A percentile compares a stretch with the other conserved stretches of the same genome.
phyloP scores from a whole-genome alignment of 192 early-diverging fungal species.

The Backusella tarrabulga region DNA sequence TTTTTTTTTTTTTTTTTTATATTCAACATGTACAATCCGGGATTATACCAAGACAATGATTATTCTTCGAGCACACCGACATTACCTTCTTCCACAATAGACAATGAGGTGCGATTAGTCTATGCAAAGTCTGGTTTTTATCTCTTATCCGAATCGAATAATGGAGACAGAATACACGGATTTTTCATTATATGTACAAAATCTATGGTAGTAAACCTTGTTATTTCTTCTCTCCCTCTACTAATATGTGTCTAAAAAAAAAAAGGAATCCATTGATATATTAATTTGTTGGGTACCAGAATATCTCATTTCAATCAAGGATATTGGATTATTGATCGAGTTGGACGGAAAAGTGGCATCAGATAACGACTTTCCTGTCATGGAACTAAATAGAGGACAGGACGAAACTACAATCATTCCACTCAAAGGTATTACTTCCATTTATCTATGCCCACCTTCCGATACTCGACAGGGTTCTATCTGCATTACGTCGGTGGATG shows the following conservation, averaged over 20 bases:
- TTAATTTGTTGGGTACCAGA: constrained; percentile 26
- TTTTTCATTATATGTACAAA: constrained; percentile 12
- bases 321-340: background rate
- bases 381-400: constrained; percentile 12
- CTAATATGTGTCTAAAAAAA: background rate
- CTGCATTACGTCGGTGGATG: constrained; percentile 19
- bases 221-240: background rate
- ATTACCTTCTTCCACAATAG: background rate
- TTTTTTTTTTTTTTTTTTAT: background rate
- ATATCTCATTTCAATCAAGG: constrained; percentile 16
- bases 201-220: background rate
- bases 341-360: constrained; percentile 20
- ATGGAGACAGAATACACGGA: constrained; percentile 11
- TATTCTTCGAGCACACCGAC: background rate
- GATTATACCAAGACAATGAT: background rate
- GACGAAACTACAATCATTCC: constrained; percentile 12
- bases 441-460: constrained; percentile 16
- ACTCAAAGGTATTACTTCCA: background rate
- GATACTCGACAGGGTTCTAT: constrained; percentile 15
- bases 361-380: constrained; percentile 4
- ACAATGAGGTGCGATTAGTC: background rate
- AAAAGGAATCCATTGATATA: background rate
- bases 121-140: constrained; percentile 26
- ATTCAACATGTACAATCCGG: background rate
- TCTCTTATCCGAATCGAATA: constrained; percentile 2